A percentile compares a stretch with the other conserved stretches of the same genome.
phyloP scores from a whole-genome alignment of 768 basidiomycete genomes.

The Rossbeevera mucosa region DNA sequence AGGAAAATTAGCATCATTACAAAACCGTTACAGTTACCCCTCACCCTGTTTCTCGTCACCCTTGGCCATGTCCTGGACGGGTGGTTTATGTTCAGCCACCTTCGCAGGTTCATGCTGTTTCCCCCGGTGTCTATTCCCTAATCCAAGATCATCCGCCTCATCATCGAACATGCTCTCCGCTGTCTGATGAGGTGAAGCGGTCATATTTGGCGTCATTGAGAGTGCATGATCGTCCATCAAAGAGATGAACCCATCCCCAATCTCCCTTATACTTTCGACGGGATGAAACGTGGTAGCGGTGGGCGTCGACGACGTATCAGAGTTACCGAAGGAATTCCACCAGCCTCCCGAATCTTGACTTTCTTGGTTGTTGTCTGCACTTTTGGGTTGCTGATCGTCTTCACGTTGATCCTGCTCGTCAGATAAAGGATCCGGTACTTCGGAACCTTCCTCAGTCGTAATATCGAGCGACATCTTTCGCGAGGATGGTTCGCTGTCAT shows the following conservation, averaged over 20 bases:
- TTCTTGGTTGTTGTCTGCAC: slow-evolving; percentile 31
- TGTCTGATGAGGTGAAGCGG: slow-evolving; percentile 8
- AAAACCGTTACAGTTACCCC: background rate
- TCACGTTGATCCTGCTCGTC: slow-evolving; percentile 6
- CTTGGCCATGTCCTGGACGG: slow-evolving; percentile 13
- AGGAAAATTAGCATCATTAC: background rate
- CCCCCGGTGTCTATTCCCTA: slow-evolving; percentile 64
- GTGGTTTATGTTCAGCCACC: slow-evolving; percentile 22
- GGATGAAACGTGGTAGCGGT: slow-evolving; percentile 63
- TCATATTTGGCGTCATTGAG: slow-evolving; percentile 31
- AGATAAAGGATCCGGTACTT: slow-evolving; percentile 3
- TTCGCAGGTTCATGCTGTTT: slow-evolving; percentile 30
- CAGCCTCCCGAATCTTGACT: slow-evolving; percentile 44
- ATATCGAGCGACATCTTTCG: slow-evolving; percentile 31
- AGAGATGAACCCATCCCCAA: slow-evolving; percentile 69
- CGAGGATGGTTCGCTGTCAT: slow-evolving; percentile 29
- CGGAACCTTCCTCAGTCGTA: slow-evolving; percentile 23
- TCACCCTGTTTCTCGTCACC: slow-evolving; percentile 32
- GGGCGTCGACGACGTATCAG: slow-evolving; percentile 51
- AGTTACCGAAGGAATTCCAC: slow-evolving; percentile 55
- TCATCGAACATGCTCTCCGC: slow-evolving; percentile 32
- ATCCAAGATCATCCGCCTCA: slow-evolving; percentile 85
- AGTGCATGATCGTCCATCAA: slow-evolving; percentile 66
- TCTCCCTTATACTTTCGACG: slow-evolving; percentile 41
- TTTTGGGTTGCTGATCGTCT: slow-evolving; percentile 2